Base-by-base conservation (phyloP, 2,329 filamentous ascomycete genomes). In the Dactylonectria estremocensis region DNA sequence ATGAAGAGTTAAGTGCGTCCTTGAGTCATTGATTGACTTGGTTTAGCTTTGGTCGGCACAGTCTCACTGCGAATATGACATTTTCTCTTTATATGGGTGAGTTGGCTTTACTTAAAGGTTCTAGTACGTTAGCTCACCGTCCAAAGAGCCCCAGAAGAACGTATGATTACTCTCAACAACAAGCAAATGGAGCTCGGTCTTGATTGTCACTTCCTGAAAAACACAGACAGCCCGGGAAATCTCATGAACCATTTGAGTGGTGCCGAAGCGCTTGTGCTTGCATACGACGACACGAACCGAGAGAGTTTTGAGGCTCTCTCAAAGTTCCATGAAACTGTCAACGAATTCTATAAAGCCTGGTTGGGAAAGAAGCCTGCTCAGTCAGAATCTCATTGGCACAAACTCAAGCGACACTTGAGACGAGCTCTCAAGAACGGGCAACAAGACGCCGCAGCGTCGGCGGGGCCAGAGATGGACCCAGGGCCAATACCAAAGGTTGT, bases 231-330 rank as follows among this genome's bases (percentile, higher is more conserved):
- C n/a, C n/a, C n/a, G n/a, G n/a, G n/a, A n/a, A n/a, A n/a, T n/a
- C n/a, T n/a, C n/a, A n/a, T n/a, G n/a, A n/a, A n/a, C 35, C 35
- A 10, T 40, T 40, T 40, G 9, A 14, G 35, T 35, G 10, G 9
- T 4, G 49, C 18, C 28, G 50, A 54, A 18, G 50, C 50, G 9
- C 18, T 54, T 54, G 20, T 54, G 8, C 35, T 54, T 5, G 14
- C 35, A 5, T 54, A 54, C 28, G 28, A 54, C 50, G 50, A 54
- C 35, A 35, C 50, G 35, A 14, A 20, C 13, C 24, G 50, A n/a
- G 28, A 37, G 13, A 54, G 50, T 31, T 35, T 54, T 18, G 28
- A 54, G 24, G 24, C 50, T 18, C 13, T 54, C 10, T 7, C 18
- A 14, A 35, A 54, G 16, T 54, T 54, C 14, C 18, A 54, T 18